phyloP scores from a whole-genome alignment of 1,284 basidiomycete genomes.

The Malassezia pachydermatis region DNA sequence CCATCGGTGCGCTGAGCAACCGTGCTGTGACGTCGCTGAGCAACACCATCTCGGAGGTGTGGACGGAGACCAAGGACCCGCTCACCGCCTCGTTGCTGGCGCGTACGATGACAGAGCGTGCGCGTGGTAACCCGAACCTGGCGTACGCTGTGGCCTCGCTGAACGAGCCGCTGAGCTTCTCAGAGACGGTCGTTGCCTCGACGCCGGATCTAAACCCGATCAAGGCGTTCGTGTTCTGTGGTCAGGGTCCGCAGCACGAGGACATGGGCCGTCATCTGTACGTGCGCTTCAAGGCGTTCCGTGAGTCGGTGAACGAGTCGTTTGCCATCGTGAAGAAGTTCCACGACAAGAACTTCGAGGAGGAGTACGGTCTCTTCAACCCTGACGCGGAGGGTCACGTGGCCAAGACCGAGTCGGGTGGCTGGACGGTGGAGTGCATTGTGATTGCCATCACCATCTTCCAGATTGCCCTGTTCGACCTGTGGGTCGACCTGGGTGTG shows the following conservation, averaged over 20 bases:
- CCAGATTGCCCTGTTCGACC: conserved; percentile 22
- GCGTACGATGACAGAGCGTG: conserved; percentile 18
- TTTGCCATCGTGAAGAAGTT: conserved; percentile 9
- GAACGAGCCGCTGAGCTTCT: conserved; percentile 9
- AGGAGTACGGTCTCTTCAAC: conserved; percentile 19
- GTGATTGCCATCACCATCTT: conserved; percentile 18
- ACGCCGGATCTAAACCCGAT: conserved; percentile 19
- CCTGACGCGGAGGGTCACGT: conserved; percentile 5
- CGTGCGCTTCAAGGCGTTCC: conserved; percentile 18
- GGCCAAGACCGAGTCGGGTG: conserved; percentile 12
- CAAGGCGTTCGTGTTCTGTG: conserved; percentile 21
- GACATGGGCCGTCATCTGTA: conserved; percentile 22
- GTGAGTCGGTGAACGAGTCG: conserved; percentile 15
- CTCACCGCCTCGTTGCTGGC: conserved; percentile 11
- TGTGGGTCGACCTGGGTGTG: conserved; percentile 13
- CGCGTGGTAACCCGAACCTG: conserved; percentile 17
- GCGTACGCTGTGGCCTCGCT: conserved; percentile 12
- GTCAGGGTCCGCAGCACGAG: conserved; percentile 24
- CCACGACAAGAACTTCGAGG: conserved; percentile 10
- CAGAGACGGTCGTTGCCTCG: conserved; percentile 13
- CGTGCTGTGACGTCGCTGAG: conserved; percentile 15
- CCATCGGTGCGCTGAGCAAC: conserved; percentile 18
- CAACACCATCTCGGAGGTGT: conserved; percentile 5
- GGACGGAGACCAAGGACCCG: conserved; percentile 5
- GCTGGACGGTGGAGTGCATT: conserved; percentile 18